These are phyloP conservation scores for Peronospora destructor DNA, from an alignment of 352 stramenopile genomes.

Conservation along the genomic window DNA sequence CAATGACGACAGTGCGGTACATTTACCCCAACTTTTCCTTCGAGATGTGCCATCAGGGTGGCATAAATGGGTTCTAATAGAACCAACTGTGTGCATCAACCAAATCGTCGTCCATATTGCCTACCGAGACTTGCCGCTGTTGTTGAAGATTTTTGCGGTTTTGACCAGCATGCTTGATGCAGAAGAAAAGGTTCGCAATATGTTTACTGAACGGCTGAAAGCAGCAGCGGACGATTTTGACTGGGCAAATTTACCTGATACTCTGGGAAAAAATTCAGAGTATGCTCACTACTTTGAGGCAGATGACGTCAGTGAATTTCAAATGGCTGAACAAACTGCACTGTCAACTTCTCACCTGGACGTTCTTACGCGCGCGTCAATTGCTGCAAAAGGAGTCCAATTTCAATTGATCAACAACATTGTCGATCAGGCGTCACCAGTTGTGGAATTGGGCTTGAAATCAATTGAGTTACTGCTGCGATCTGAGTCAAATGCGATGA, in stretches of 20 bases:
- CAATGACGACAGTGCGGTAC: constrained; percentile 6
- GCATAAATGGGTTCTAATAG: constrained; percentile 41
- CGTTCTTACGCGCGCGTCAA: constrained; percentile 25
- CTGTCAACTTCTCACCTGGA: constrained; percentile 11
- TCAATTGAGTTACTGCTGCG: constrained; percentile 30
- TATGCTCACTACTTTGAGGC: constrained; percentile 34
- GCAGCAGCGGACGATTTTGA: constrained; percentile 36
- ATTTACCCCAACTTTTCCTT: constrained; percentile 27
- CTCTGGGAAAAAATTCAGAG: constrained; percentile 23
- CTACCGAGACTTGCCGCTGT: constrained; percentile 63
- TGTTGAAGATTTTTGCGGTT: constrained; percentile 46
- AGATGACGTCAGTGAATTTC: constrained; percentile 7
- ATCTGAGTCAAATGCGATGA: constrained; percentile 28
- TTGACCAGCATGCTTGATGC: constrained; percentile 32
- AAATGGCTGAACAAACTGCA: constrained; percentile 8
- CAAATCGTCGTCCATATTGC: constrained; percentile 51
- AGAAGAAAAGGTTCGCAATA: constrained; percentile 40
- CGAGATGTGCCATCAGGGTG: constrained; percentile 32
- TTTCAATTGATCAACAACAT: constrained; percentile 82
- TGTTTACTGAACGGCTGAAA: constrained; percentile 31
- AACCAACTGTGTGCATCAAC: constrained; percentile 39
- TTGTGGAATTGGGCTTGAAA: constrained; percentile 56
- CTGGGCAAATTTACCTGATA: constrained; percentile 36
- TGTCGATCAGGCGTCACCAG: constrained; percentile 68
- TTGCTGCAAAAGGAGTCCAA: constrained; percentile 37